Conservation (phyloP, 2,329 filamentous ascomycete genomes). For the Pseudopithomyces maydicus region DNA sequence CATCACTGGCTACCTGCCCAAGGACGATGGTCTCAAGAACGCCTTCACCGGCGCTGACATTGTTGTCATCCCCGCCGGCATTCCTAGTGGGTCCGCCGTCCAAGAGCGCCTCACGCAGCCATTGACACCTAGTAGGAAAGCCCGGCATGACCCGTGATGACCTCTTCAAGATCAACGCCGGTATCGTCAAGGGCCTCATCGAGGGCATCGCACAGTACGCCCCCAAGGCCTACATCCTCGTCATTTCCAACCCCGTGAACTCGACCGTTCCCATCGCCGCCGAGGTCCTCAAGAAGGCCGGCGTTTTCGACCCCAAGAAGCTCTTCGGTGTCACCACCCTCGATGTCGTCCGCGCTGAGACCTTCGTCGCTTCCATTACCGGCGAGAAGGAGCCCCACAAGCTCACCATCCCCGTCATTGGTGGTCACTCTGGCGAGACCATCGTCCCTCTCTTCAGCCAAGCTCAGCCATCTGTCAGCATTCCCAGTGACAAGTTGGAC, state of each 20-base stretch:
- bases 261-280: slow-evolving; percentile 97
- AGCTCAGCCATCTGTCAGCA: slow-evolving; percentile 76
- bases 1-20: slow-evolving; percentile 85
- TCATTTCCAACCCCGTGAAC: slow-evolving; percentile 99
- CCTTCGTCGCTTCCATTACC: slow-evolving; percentile 85
- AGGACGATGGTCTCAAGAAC: slow-evolving; percentile 79
- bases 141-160: slow-evolving; percentile 99
- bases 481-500: slow-evolving; percentile 89
- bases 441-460: slow-evolving; percentile 98
- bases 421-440: slow-evolving; percentile 96
- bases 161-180: slow-evolving; percentile 99
- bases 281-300: slow-evolving; percentile 92
- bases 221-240: slow-evolving; percentile 91
- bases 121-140: slow-evolving; percentile 72
- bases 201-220: slow-evolving; percentile 85
- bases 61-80: slow-evolving; percentile 95
- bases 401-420: slow-evolving; percentile 87
- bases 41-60: slow-evolving; percentile 94
- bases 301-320: slow-evolving; percentile 92
- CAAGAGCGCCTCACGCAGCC: neutral
- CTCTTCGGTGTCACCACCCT: slow-evolving; percentile 99
- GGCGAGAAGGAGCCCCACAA: slow-evolving; percentile 83
- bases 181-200: slow-evolving; percentile 93
- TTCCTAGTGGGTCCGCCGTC: slow-evolving; percentile 73
- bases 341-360: slow-evolving; percentile 97